These are phyloP conservation scores for Vitis amurensis DNA, from an alignment of 164 flowering plant genomes.

Conservation along the genomic window DNA sequence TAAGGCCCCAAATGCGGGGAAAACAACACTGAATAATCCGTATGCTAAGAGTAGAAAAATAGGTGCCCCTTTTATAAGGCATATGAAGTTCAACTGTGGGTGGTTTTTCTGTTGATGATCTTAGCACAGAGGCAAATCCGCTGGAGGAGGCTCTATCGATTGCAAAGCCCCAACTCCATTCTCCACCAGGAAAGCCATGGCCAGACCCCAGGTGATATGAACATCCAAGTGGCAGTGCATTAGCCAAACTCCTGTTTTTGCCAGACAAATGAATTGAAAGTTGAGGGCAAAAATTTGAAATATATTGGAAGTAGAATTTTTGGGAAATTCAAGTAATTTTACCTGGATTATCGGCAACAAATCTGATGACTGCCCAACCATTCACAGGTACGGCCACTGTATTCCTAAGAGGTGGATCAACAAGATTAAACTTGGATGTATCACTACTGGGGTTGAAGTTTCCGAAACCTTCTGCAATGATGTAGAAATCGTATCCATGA, in stretches of 20 bases:
- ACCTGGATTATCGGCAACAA: slow-evolving; percentile 92
- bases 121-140: slow-evolving; percentile 50
- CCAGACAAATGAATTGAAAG: background rate
- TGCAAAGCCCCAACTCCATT: slow-evolving; percentile 57
- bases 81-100: background rate
- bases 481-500: slow-evolving; percentile 84
- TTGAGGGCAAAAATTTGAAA: background rate
- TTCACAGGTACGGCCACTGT: slow-evolving; percentile 70
- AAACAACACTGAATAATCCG: slow-evolving; percentile 2
- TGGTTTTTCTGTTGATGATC: background rate
- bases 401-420: slow-evolving; percentile 77
- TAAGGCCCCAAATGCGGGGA: slow-evolving; percentile 38
- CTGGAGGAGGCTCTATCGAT: slow-evolving; percentile 60
- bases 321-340: background rate
- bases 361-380: slow-evolving; percentile 85
- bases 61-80: background rate
- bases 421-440: slow-evolving; percentile 64
- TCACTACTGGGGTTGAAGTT: slow-evolving; percentile 63
- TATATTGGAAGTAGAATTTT: background rate
- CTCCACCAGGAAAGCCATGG: slow-evolving; percentile 75
- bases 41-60: background rate
- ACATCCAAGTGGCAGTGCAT: slow-evolving; percentile 89
- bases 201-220: slow-evolving; percentile 80
- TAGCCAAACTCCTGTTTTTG: slow-evolving; percentile 65
- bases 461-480: slow-evolving; percentile 75